Base-by-base conservation (phyloP, 495 filamentous ascomycete genomes). In the Oleoguttula mirabilis region DNA sequence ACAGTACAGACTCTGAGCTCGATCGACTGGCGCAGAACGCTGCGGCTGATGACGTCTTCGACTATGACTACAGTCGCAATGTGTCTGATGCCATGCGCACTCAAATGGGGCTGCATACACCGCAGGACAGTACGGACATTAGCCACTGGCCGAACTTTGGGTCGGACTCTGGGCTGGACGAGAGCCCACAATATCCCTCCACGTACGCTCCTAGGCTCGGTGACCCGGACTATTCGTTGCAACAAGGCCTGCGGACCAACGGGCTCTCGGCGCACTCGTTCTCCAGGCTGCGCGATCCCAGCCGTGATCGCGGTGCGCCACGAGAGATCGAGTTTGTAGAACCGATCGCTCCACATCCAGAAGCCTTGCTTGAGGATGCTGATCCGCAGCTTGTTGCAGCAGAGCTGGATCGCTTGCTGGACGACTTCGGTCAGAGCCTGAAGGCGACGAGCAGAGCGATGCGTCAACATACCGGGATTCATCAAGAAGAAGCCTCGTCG, bases 391-490 rank as follows among this genome's bases (percentile, higher is more conserved):
- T 75, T 41, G 60, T 78, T 48, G 50, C 60, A n/a, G 64, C 67
- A 4, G 76, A 80, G 60, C 52, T 78, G 40, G 62, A 65, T 39
- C 55, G 73, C 4, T 52, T 76, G 30, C 51, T 78, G 22, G 66
- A 43, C 1, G 53, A 43, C 25, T 32, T 56, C 3, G 39, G 32
- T 14, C 16, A 25, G 24, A 36, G 50, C 27, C 17, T 54, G 24
- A 36, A 21, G 28, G 39, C 23, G 3, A 43, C 36, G 17, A 15
- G 10, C 21, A 24, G 16, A 31, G 51, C 43, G 24, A 40, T 55
- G 37, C 12, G 27, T 43, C 15, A 22, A 39, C 44, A 43, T 47
- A 22, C 34, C 10, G 48, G 36, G 2, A 19, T 25, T 17, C 1
- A 24, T 1, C 7, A 16, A 2, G 45, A 48, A 15, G 45, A 36